Base-by-base conservation (phyloP, 495 filamentous ascomycete genomes). In the Trichoderma reesei region DNA sequence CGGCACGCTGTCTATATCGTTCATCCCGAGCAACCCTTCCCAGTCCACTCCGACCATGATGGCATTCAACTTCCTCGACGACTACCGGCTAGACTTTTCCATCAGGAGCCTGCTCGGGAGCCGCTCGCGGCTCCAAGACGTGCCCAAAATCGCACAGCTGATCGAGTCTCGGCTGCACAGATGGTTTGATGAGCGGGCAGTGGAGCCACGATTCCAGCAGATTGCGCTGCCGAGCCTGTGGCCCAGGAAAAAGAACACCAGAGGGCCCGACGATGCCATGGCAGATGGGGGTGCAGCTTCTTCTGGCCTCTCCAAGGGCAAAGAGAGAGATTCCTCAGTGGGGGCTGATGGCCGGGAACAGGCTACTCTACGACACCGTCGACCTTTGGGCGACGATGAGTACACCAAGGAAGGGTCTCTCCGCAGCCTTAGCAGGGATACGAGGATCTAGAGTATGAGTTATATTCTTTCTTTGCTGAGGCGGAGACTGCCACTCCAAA, bases 141-240 rank as follows among this genome's bases (percentile, higher is more conserved):
- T 98, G 13, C 94, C 94, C 11, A 98, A 98, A 73, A 95, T 98
- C 60, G 95, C 95, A 0, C 92, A 97, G 72, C 81, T 98, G 3
- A 88, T 98, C 44, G 94, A 98, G 74, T 86, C 87, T 5, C 83
- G 93, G 8, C 82, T 98, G 7, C 94, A 98, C 72, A 85, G 88
- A 34, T 98, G 94, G 94, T 96, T 98, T 68, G 94, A 98, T 72
- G 94, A 98, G 70, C 85, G 94, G 38, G 91, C 89, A 63, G 94
- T 98, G 3, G 94, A 98, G 76, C 94, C 94, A 10, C 83, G 91
- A 33, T 96, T 98, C 66, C 94, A 98, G 71, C 91, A 98, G 63
- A 93, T 98, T 42, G 91, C 89, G 8, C 76, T 98, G 34, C 94
- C 94, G 7, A 94, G 90, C 71, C 76, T 98, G 63, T 98, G 94